These are phyloP conservation scores for Ascobolus immersus DNA, from an alignment of 495 filamentous ascomycete genomes.

Conservation along the genomic window DNA sequence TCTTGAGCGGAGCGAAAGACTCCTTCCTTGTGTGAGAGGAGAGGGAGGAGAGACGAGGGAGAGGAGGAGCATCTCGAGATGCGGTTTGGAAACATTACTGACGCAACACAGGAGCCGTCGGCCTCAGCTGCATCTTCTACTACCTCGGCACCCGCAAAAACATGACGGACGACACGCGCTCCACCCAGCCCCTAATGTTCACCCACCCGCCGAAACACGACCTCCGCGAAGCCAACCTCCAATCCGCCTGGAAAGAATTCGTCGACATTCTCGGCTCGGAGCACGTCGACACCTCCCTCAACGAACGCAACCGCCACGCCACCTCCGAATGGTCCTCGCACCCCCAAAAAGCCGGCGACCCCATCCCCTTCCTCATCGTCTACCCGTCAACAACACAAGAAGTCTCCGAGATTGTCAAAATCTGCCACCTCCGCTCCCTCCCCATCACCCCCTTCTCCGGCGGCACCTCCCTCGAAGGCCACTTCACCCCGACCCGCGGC, in stretches of 20 bases:
- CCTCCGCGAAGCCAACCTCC: conserved; percentile 44
- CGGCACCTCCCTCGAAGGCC: conserved; percentile 65
- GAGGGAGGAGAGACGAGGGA: too few relatives aligned
- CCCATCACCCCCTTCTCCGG: conserved; percentile 75
- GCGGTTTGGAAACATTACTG: too few relatives aligned
- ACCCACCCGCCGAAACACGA: conserved; percentile 41
- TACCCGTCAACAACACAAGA: conserved; percentile 50
- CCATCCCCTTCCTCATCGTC: conserved; percentile 33
- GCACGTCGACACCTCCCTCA: conserved; percentile 50
- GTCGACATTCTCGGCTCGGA: conserved; percentile 57
- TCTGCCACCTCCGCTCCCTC: conserved; percentile 59
- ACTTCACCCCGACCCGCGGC: conserved; percentile 64
- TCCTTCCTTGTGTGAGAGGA: too few relatives aligned
- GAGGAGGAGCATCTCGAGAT: too few relatives aligned
- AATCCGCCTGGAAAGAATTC: conserved; percentile 88
- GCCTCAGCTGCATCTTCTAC: conserved; percentile 38
- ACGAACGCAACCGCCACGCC: conserved; percentile 44
- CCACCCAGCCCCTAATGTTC: conserved; percentile 43
- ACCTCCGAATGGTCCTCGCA: conserved; percentile 82
- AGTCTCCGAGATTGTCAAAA: conserved; percentile 50
- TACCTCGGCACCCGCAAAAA: conserved; percentile 40
- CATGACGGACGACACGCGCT: conserved; percentile 32
- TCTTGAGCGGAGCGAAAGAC: too few relatives aligned
- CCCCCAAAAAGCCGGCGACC: conserved; percentile 35
- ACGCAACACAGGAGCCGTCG: conserved; percentile 33